Percentiles rank a stretch among this genome's conserved stretches.
Evolutionary conservation across 2,329 filamentous ascomycete species (phyloP).

Genomic region (Microdochium paspali): DNA sequence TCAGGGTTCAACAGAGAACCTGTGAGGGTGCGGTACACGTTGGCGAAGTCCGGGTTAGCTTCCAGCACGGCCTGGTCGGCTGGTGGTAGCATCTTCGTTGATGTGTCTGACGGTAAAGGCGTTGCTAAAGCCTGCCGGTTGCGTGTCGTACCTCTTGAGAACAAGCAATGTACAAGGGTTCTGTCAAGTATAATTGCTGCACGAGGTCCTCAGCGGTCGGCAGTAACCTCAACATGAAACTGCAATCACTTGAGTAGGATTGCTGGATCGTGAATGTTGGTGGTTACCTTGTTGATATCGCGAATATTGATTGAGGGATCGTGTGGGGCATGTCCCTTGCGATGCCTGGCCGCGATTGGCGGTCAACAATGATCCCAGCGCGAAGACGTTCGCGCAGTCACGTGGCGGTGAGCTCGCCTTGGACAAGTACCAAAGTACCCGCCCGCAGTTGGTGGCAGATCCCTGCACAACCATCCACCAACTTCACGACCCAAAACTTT

Average conservation of each 20-base stretch:
- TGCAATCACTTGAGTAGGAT: not conserved
- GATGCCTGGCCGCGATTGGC: not conserved
- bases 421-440: not conserved
- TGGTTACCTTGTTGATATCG: not conserved
- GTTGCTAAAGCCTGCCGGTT: too few relatives aligned
- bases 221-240: not conserved
- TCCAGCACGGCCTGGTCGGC: constrained; percentile 44
- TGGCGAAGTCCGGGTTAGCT: constrained; percentile 51
- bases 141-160: too few relatives aligned
- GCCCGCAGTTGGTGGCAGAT: not conserved
- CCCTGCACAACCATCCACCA: not conserved
- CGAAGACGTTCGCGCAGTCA: not conserved
- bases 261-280: too few relatives aligned
- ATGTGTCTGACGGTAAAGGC: too few relatives aligned
- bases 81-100: constrained; percentile 53
- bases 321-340: not conserved
- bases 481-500: not conserved
- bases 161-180: too few relatives aligned
- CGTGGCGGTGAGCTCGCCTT: not conserved
- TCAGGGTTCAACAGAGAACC: constrained; percentile 45
- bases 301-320: not conserved
- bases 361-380: not conserved
- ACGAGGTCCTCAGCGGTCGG: too few relatives aligned
- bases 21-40: constrained; percentile 45
- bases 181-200: too few relatives aligned